A percentile compares a stretch with the other conserved stretches of the same genome.
These are phyloP conservation scores for Naganishia friedmannii DNA, from an alignment of 768 basidiomycete species.

Conservation along the genomic window DNA sequence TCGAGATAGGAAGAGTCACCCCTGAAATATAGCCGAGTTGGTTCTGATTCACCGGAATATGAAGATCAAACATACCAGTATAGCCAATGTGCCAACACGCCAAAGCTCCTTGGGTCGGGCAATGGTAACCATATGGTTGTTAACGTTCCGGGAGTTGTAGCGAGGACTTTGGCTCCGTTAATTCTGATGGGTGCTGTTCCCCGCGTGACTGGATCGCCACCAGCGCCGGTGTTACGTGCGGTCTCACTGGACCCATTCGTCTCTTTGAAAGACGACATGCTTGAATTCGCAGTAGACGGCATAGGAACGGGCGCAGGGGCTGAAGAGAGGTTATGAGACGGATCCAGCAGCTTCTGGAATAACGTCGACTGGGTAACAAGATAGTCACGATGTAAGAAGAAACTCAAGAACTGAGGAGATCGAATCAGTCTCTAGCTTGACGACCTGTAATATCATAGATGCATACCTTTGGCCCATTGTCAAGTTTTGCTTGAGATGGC, in stretches of 20 bases:
- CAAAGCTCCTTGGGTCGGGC: slow-evolving; percentile 47
- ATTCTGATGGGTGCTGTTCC: neutral
- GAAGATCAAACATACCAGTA: slow-evolving; percentile 58
- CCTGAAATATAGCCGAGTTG: slow-evolving; percentile 73
- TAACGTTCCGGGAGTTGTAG: slow-evolving; percentile 34
- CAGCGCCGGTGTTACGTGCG: no score
- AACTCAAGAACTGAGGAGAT: slow-evolving; percentile 36
- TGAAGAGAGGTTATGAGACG: slow-evolving; percentile 55
- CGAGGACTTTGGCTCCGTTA: slow-evolving; percentile 31
- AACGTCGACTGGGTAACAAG: slow-evolving; percentile 70
- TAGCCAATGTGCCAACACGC: slow-evolving; percentile 46
- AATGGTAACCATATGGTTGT: slow-evolving; percentile 43
- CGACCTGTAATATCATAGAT: slow-evolving; percentile 7
- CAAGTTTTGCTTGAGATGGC: slow-evolving; percentile 6
- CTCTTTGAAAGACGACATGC: neutral
- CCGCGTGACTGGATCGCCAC: neutral
- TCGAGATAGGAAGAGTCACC: slow-evolving; percentile 67
- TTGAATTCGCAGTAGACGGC: neutral
- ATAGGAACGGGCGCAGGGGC: slow-evolving; percentile 45
- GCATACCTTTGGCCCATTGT: slow-evolving; percentile 32
- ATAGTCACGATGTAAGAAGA: slow-evolving; percentile 68
- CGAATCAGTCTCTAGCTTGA: slow-evolving; percentile 23
- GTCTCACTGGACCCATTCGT: neutral
- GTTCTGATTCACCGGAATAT: slow-evolving; percentile 76
- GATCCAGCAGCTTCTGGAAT: slow-evolving; percentile 61